phyloP scores from a whole-genome alignment of 2,329 filamentous ascomycete genomes.

The Periconia sp. region DNA sequence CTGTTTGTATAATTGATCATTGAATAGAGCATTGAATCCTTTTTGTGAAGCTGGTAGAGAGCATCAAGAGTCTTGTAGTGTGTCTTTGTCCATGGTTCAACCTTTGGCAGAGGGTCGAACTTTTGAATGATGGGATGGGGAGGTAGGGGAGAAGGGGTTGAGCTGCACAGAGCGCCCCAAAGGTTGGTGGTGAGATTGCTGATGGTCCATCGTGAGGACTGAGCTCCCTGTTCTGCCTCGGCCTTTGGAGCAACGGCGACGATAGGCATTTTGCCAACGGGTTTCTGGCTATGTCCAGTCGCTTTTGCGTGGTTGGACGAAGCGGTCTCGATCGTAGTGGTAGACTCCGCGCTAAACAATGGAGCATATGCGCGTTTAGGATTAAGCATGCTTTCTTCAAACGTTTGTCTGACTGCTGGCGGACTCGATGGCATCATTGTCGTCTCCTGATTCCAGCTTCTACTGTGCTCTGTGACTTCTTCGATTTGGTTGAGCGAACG shows the following conservation, averaged over 20 bases:
- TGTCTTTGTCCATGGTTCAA: conserved; percentile 48
- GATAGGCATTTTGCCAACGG: conserved; percentile 5
- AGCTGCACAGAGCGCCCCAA: conserved; percentile 19
- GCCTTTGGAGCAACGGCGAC: conserved; percentile 3
- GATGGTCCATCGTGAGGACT: conserved; percentile 23
- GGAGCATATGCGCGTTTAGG: conserved; percentile 22
- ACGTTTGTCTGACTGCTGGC: conserved; percentile 22
- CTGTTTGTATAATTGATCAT: conserved; percentile 31
- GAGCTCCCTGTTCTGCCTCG: conserved; percentile 8
- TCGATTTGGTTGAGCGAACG: conserved; percentile 39
- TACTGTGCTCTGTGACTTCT: conserved; percentile 43
- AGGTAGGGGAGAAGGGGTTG: conserved; percentile 16
- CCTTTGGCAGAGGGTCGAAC: conserved; percentile 36
- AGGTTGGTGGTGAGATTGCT: conserved; percentile 25
- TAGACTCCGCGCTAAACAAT: conserved; percentile 13
- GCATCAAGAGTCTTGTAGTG: conserved; percentile 47
- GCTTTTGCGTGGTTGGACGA: conserved; percentile 1
- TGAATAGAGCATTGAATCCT: conserved; percentile 38
- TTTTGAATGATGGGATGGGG: conserved; percentile 35
- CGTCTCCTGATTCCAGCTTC: conserved; percentile 20
- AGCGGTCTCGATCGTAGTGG: conserved; percentile 9
- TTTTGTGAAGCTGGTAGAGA: conserved; percentile 41
- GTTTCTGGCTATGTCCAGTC: not conserved
- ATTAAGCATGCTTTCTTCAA: conserved; percentile 23
- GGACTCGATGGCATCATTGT: conserved; percentile 29